Evolutionary conservation across 2,329 filamentous ascomycete species (phyloP).

Genomic region (Colletotrichum incanum): DNA sequence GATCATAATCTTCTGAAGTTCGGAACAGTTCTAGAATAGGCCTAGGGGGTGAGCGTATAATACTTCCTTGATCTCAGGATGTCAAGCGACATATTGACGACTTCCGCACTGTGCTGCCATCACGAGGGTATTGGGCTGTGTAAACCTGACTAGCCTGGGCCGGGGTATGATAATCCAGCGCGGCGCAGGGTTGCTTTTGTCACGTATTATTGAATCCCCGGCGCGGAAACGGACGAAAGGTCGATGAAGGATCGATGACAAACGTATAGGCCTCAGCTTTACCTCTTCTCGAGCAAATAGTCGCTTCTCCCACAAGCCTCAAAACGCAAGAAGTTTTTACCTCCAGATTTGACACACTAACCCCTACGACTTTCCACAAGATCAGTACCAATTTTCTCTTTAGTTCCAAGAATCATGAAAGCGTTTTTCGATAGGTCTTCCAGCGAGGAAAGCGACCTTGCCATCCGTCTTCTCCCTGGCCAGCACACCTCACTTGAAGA

Average conservation of each 20-base stretch:
- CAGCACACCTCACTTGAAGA: neutral
- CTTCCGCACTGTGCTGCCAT: neutral
- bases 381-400: neutral
- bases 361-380: neutral
- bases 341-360: neutral
- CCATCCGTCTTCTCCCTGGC: neutral
- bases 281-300: neutral
- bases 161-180: neutral
- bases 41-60: neutral
- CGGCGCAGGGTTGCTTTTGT: too few relatives aligned
- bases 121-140: neutral
- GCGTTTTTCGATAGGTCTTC: neutral
- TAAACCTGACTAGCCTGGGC: neutral
- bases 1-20: too few relatives aligned
- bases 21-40: neutral
- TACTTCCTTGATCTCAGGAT: neutral
- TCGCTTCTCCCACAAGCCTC: neutral
- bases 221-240: neutral
- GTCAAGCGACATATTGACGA: neutral
- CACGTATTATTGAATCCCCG: too few relatives aligned
- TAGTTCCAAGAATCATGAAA: neutral
- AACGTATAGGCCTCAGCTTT: neutral
- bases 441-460: slow-evolving; percentile 1
- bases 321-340: neutral
- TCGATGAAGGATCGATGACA: neutral